A percentile compares a stretch with the other conserved stretches of the same genome.
Conservation (phyloP, 2,329 filamentous ascomycete genomes). For the Macroventuria anomochaeta region DNA sequence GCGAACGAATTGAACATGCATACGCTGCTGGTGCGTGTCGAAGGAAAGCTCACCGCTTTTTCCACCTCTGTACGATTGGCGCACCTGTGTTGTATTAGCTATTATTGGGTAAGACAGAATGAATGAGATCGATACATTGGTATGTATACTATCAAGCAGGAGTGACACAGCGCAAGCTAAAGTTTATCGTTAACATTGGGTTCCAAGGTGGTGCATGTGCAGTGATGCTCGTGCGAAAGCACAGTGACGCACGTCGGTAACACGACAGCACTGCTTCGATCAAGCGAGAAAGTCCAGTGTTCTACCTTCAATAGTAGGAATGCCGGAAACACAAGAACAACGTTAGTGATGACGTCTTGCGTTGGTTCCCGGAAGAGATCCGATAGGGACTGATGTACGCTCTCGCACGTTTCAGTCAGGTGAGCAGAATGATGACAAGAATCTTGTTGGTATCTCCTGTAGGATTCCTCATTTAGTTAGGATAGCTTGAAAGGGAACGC, state of each 20-base stretch:
- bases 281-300: background rate
- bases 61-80: background rate
- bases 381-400: background rate
- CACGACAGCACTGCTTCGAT: background rate
- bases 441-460: background rate
- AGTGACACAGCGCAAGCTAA: constrained; percentile 14
- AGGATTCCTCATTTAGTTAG: background rate
- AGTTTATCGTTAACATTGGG: background rate
- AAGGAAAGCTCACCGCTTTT: constrained; percentile 13
- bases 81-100: background rate
- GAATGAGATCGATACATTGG: background rate
- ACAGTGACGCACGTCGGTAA: constrained; percentile 9
- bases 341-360: background rate
- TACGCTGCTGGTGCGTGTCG: background rate
- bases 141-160: background rate
- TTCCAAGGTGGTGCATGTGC: background rate
- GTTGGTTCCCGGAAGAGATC: background rate
- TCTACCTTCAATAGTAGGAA: background rate
- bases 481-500: background rate
- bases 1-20: background rate
- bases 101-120: background rate
- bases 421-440: background rate
- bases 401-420: background rate
- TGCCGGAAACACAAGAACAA: too few relatives aligned
- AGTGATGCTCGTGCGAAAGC: constrained; percentile 10